phyloP scores from a whole-genome alignment of 2,329 filamentous ascomycete genomes.

The Coleophoma crateriformis region DNA sequence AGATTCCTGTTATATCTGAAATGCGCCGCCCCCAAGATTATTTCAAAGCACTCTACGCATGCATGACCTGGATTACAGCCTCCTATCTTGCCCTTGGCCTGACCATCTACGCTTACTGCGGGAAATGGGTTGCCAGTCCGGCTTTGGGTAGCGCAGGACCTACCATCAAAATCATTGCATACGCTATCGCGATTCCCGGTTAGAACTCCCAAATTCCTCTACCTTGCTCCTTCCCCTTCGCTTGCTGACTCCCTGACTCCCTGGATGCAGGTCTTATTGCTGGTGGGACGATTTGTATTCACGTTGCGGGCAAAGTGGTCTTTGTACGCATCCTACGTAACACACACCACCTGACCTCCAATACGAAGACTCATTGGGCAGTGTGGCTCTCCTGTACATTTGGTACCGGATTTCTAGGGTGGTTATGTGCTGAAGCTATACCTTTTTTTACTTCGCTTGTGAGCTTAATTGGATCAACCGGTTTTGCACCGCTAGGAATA shows the following conservation, averaged over 20 bases:
- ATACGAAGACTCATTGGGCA: conserved; percentile 40
- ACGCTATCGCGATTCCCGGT: conserved; percentile 45
- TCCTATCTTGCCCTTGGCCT: conserved; percentile 2
- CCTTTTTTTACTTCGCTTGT: conserved; percentile 47
- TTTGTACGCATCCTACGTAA: conserved; percentile 47
- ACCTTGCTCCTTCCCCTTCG: too few species aligned
- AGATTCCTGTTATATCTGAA: conserved; percentile 15
- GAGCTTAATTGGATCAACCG: conserved; percentile 41
- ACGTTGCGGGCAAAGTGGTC: conserved; percentile 38
- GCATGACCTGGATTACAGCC: conserved; percentile 1
- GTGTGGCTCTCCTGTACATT: conserved; percentile 40
- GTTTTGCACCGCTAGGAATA: conserved; percentile 1
- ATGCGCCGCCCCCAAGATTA: conserved; percentile 6
- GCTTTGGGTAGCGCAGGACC: conserved; percentile 49
- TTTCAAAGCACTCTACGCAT: conserved; percentile 3
- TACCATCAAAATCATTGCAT: conserved; percentile 52
- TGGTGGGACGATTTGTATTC: conserved; percentile 18
- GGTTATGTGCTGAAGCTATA: conserved; percentile 41
- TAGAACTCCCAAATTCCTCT: too few species aligned
- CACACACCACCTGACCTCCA: conserved; percentile 40
- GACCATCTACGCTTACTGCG: conserved; percentile 56
- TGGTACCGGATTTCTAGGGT: conserved; percentile 33
- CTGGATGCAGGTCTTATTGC: conserved; percentile 37
- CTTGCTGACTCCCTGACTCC: too few species aligned
- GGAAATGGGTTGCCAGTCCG: conserved; percentile 54